Percentiles rank a stretch among this genome's conserved stretches.
phyloP scores from a whole-genome alignment of 2,329 filamentous ascomycete genomes.

The Colletotrichum cereale region DNA sequence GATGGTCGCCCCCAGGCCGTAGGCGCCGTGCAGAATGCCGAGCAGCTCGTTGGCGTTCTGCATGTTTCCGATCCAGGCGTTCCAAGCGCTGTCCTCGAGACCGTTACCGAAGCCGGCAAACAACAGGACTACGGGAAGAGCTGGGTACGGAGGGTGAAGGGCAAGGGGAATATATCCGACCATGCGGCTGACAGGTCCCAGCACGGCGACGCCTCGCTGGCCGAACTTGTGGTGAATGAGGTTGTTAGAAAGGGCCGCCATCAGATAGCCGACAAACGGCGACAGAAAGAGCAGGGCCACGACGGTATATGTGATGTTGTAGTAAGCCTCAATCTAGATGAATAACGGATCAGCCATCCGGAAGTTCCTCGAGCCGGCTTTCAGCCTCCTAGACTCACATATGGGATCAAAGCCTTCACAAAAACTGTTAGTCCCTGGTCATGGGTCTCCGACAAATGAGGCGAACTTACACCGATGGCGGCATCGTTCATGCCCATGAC shows the following conservation, averaged over 20 bases:
- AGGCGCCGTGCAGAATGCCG: conserved; percentile 79
- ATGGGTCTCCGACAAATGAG: not conserved
- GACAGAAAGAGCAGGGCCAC: conserved; percentile 77
- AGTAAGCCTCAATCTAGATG: conserved; percentile 69
- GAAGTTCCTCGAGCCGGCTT: not conserved
- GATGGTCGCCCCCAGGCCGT: conserved; percentile 78
- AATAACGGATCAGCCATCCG: not conserved
- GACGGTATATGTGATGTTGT: conserved; percentile 70
- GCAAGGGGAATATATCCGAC: conserved; percentile 74
- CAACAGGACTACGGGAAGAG: conserved; percentile 73
- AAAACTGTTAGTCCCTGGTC: not conserved
- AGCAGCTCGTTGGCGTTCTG: conserved; percentile 78
- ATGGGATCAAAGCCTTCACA: conserved; percentile 60
- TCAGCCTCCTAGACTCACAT: conserved; percentile 49
- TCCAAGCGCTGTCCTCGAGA: conserved; percentile 71
- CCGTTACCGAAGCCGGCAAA: conserved; percentile 80
- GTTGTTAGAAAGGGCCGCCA: conserved; percentile 74
- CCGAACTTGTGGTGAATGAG: conserved; percentile 73
- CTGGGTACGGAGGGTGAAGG: conserved; percentile 77
- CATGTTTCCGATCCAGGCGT: conserved; percentile 78
- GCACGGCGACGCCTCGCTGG: conserved; percentile 77
- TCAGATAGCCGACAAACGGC: conserved; percentile 74
- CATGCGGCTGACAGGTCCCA: conserved; percentile 73
- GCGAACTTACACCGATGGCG: conserved; percentile 67
- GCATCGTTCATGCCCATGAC: conserved; percentile 79